Percentiles rank a stretch among this genome's conserved stretches.
phyloP scores from a whole-genome alignment of 495 filamentous ascomycete species.

The Talaromyces borbonicus region DNA sequence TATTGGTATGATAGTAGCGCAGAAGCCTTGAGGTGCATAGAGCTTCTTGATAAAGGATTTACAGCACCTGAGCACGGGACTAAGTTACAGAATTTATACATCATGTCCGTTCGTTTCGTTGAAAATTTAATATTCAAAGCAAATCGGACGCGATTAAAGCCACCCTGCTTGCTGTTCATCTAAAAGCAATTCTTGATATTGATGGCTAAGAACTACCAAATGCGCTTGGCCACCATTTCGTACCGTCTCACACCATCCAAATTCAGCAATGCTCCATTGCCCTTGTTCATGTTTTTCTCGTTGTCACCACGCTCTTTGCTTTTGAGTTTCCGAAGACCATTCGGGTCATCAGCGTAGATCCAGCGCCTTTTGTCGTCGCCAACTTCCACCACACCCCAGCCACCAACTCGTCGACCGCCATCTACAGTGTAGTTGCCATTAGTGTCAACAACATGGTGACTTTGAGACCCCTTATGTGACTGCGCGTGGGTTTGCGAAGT shows the following conservation, averaged over 20 bases:
- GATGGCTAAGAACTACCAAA: no score
- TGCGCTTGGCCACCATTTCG: constrained; percentile 88
- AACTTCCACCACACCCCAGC: constrained; percentile 77
- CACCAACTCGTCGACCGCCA: constrained; percentile 63
- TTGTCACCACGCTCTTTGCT: constrained; percentile 56
- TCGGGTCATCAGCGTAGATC: constrained; percentile 81
- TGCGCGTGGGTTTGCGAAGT: neutral
- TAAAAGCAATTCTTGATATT: no score
- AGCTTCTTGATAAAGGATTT: no score
- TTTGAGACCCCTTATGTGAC: constrained; percentile 2
- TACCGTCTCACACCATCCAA: constrained; percentile 70
- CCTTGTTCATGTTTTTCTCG: constrained; percentile 42
- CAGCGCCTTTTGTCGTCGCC: constrained; percentile 75
- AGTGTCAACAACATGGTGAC: constrained; percentile 5
- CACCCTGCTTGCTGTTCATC: no score
- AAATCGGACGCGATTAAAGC: no score
- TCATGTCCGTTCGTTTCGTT: no score
- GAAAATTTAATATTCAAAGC: no score
- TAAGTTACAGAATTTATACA: no score
- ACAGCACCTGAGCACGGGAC: no score
- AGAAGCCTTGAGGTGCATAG: neutral
- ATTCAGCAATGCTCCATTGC: constrained; percentile 40
- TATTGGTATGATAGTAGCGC: neutral
- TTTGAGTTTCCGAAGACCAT: constrained; percentile 53
- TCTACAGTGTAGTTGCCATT: constrained; percentile 49